A percentile compares a stretch with the other conserved stretches of the same genome.
Conservation (phyloP, 2,329 filamentous ascomycete species). For the Zasmidium cellare region DNA sequence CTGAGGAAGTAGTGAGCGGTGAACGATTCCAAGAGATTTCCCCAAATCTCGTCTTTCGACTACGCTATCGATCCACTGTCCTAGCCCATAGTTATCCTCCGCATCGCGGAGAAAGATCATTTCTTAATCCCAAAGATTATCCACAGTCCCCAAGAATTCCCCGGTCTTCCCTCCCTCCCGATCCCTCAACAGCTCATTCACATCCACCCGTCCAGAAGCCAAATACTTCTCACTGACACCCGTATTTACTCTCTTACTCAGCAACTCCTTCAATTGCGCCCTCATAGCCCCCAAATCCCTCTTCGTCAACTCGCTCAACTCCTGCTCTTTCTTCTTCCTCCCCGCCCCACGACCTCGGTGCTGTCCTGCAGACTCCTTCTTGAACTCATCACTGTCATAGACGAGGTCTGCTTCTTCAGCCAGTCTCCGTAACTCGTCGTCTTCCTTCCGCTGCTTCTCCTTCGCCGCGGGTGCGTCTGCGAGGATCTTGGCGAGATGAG, state of each 20-base stretch:
- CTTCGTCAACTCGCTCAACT: conserved; percentile 67
- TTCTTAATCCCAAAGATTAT: conserved; percentile 30
- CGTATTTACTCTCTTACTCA: conserved; percentile 75
- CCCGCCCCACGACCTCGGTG: conserved; percentile 66
- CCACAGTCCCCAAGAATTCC: conserved; percentile 63
- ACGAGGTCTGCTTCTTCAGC: conserved; percentile 93
- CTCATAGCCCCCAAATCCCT: conserved; percentile 69
- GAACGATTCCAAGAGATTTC: too few species aligned
- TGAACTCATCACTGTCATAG: conserved; percentile 86
- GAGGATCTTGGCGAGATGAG: conserved; percentile 81
- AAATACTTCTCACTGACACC: conserved; percentile 87
- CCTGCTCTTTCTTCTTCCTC: conserved; percentile 72
- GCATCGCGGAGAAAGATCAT: too few species aligned
- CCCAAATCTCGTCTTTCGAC: background rate
- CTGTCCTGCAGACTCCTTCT: conserved; percentile 54
- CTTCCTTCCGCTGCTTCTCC: conserved; percentile 79
- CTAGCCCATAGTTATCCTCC: too few species aligned
- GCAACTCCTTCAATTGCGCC: conserved; percentile 69
- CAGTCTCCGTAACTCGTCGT: conserved; percentile 78
- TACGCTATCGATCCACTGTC: background rate
- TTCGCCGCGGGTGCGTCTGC: conserved; percentile 82
- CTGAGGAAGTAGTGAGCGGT: too few species aligned
- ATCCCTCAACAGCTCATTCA: conserved; percentile 63
- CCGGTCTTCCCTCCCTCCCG: conserved; percentile 55
- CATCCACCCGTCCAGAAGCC: conserved; percentile 72